Percentiles rank a stretch among this genome's conserved stretches.
Conservation (phyloP, 106 monocot species). For the Dendrobium officinale region DNA sequence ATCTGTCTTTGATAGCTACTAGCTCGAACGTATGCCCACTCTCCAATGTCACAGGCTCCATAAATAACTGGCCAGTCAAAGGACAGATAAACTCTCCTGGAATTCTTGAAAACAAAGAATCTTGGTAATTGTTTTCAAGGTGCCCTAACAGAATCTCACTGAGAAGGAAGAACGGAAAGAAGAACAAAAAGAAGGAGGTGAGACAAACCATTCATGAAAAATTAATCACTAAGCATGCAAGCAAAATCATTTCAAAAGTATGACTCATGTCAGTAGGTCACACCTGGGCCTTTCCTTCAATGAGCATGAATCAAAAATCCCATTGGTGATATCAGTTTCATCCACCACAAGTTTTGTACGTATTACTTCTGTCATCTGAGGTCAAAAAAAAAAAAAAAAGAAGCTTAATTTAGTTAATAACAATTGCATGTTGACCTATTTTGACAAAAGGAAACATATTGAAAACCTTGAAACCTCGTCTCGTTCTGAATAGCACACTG, state of each 20-base stretch:
- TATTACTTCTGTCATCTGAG: neutral
- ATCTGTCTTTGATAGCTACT: slow-evolving; percentile 23
- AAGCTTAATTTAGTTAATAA: no score
- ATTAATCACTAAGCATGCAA: neutral
- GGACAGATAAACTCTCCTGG: slow-evolving; percentile 27
- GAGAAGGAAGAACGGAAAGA: neutral
- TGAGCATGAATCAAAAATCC: neutral
- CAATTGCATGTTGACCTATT: no score
- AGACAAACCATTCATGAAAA: neutral
- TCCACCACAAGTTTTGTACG: neutral
- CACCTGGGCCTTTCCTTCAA: neutral
- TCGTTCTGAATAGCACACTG: no score
- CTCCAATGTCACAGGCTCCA: slow-evolving; percentile 29
- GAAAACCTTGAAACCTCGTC: no score
- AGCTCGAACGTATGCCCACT: slow-evolving; percentile 32
- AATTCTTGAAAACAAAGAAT: slow-evolving; percentile 17
- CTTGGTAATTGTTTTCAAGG: neutral
- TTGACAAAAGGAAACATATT: no score
- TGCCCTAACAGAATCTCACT: neutral
- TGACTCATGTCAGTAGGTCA: neutral
- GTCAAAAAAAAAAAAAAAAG: no score
- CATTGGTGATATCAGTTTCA: neutral
- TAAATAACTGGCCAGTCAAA: slow-evolving; percentile 20
- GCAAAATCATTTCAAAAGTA: neutral
- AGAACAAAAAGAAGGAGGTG: neutral